Evolutionary conservation across 169 alveolate genomes (phyloP).

Genomic region (Plasmodium vivax): DNA sequence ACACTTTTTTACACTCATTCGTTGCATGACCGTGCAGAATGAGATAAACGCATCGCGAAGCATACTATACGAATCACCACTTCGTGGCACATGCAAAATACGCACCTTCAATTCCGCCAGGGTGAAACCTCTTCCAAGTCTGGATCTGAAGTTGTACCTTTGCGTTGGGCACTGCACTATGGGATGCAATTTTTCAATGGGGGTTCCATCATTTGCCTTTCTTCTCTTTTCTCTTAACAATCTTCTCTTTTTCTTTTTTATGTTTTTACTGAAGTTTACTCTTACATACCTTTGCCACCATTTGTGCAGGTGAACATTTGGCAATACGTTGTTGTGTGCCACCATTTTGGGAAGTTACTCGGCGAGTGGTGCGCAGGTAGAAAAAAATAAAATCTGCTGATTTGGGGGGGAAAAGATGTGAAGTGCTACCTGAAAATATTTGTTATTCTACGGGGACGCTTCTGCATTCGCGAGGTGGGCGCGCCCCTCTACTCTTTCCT

Average conservation of each 20-base stretch:
- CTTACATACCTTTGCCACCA: slow-evolving; percentile 97
- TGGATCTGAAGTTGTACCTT: slow-evolving; percentile 96
- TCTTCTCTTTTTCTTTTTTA: slow-evolving; percentile 94
- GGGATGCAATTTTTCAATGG: slow-evolving; percentile 96
- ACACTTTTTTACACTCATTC: neutral
- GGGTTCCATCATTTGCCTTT: slow-evolving; percentile 93
- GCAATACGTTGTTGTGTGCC: slow-evolving; percentile 97
- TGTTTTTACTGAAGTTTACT: slow-evolving; percentile 99
- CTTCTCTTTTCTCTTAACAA: slow-evolving; percentile 92
- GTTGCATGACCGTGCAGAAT: neutral
- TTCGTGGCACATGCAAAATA: neutral
- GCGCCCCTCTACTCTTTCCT: neutral
- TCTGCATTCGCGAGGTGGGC: neutral
- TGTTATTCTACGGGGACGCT: neutral
- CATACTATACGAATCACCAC: neutral
- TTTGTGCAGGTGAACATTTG: slow-evolving; percentile 97
- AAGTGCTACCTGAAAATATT: neutral
- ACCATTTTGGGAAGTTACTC: slow-evolving; percentile 77
- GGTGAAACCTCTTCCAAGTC: slow-evolving; percentile 99
- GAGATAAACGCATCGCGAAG: neutral
- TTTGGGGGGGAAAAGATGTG: neutral
- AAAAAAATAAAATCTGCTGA: slow-evolving; percentile 8
- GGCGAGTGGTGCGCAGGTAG: neutral
- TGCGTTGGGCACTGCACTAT: slow-evolving; percentile 96
- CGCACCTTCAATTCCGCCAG: slow-evolving; percentile 95